These are phyloP conservation scores for Xerophyta viscosa DNA, from an alignment of 106 monocot genomes.

Conservation along the genomic window DNA sequence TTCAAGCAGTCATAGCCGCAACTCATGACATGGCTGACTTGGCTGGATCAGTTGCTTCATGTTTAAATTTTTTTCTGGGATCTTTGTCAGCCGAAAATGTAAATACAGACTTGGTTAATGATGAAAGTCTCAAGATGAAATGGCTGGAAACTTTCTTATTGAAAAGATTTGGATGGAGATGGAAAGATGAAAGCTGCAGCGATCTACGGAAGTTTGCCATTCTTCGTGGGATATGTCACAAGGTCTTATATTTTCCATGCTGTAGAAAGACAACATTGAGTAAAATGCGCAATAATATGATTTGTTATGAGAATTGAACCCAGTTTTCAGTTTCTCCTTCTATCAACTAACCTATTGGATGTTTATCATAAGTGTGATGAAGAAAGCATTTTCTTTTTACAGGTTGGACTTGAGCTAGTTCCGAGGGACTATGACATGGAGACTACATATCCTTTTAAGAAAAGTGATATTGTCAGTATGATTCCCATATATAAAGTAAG, in stretches of 20 bases:
- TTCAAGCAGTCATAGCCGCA: slow-evolving; percentile 84
- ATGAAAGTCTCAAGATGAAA: slow-evolving; percentile 40
- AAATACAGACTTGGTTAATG: slow-evolving; percentile 20
- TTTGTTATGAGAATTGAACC: too few relatives aligned
- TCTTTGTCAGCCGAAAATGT: slow-evolving; percentile 33
- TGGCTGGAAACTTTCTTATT: slow-evolving; percentile 68
- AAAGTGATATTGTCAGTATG: slow-evolving; percentile 84
- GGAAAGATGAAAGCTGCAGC: slow-evolving; percentile 41
- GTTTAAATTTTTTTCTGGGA: slow-evolving; percentile 79
- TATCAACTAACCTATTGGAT: too few relatives aligned
- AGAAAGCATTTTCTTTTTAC: slow-evolving; percentile 10
- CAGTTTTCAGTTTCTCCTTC: too few relatives aligned
- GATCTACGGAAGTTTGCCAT: slow-evolving; percentile 81
- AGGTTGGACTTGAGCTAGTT: slow-evolving; percentile 92
- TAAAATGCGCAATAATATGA: too few relatives aligned
- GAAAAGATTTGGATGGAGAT: slow-evolving; percentile 86
- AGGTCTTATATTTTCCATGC: slow-evolving; percentile 32
- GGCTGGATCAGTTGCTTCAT: slow-evolving; percentile 55
- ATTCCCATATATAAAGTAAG: slow-evolving; percentile 91
- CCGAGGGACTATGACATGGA: slow-evolving; percentile 94
- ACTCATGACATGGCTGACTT: slow-evolving; percentile 46
- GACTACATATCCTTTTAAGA: slow-evolving; percentile 52
- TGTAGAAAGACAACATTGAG: too few relatives aligned
- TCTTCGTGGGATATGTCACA: slow-evolving; percentile 91
- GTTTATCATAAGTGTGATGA: too few relatives aligned